Conservation (phyloP, 768 basidiomycete species). For the Suillus luteus region DNA sequence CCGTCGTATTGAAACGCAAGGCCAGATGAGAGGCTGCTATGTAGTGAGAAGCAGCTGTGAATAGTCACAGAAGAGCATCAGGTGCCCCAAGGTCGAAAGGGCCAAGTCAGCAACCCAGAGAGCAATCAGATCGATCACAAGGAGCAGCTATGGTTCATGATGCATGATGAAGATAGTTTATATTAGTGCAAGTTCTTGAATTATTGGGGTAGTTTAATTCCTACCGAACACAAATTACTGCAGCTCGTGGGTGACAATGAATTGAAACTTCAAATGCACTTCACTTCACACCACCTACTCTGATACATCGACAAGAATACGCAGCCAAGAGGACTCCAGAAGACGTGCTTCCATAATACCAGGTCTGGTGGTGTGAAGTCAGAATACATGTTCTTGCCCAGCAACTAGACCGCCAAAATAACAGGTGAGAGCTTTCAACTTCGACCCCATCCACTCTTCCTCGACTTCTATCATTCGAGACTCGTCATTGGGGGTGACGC, state of each 20-base stretch:
- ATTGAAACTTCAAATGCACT: neutral
- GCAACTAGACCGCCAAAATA: conserved; percentile 85
- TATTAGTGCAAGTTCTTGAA: no score
- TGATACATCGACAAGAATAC: conserved; percentile 1
- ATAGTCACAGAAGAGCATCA: no score
- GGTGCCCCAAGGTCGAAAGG: no score
- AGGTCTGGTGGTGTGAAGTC: conserved; percentile 15
- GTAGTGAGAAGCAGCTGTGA: no score
- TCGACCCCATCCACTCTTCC: conserved; percentile 94
- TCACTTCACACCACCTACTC: neutral
- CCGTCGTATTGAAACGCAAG: no score
- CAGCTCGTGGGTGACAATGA: neutral
- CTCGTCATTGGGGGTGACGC: conserved; percentile 12
- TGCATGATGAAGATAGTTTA: no score
- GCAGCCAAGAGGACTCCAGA: neutral
- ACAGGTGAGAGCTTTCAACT: conserved; percentile 92
- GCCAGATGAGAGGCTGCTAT: no score
- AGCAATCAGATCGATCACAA: no score
- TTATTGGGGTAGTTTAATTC: no score
- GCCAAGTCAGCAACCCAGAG: no score
- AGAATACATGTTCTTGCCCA: conserved; percentile 68
- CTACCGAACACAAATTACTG: neutral
- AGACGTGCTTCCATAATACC: neutral
- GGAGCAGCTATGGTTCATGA: no score
- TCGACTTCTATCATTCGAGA: conserved; percentile 82